phyloP scores from a whole-genome alignment of 495 filamentous ascomycete genomes.

The Evansstolkia leycettana region DNA sequence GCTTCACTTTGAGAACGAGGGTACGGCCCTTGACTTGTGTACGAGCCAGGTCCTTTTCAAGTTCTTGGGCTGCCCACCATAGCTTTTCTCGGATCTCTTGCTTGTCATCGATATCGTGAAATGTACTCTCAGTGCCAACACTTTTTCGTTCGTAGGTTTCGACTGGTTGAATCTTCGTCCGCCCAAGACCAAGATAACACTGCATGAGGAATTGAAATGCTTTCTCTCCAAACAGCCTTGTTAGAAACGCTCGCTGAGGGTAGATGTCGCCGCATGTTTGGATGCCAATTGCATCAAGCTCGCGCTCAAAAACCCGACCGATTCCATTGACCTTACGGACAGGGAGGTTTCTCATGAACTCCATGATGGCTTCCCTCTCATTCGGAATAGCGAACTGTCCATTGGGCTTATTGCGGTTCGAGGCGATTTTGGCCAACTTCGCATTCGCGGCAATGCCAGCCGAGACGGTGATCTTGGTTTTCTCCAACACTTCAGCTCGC shows the following conservation, averaged over 20 bases:
- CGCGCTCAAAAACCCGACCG: constrained; percentile 86
- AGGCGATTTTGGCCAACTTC: constrained; percentile 86
- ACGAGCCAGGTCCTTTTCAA: constrained; percentile 73
- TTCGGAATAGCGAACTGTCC: constrained; percentile 72
- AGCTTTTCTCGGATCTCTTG: constrained; percentile 65
- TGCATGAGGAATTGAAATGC: constrained; percentile 74
- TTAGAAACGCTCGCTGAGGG: constrained; percentile 55
- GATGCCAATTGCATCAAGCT: constrained; percentile 77
- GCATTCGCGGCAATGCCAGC: constrained; percentile 91
- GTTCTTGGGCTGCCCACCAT: constrained; percentile 64
- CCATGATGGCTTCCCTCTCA: constrained; percentile 60
- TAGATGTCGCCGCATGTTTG: constrained; percentile 88
- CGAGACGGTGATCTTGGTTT: constrained; percentile 77
- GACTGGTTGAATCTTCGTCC: constrained; percentile 77
- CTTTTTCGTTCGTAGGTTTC: constrained; percentile 89
- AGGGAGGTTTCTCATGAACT: constrained; percentile 72
- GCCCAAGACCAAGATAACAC: constrained; percentile 75
- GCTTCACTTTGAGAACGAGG: constrained; percentile 80
- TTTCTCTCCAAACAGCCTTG: constrained; percentile 80
- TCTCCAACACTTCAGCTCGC: constrained; percentile 62
- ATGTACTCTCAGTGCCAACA: constrained; percentile 88
- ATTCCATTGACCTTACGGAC: constrained; percentile 89
- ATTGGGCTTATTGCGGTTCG: constrained; percentile 93
- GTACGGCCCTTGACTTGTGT: constrained; percentile 83
- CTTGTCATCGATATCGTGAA: constrained; percentile 63